These are phyloP conservation scores for Rhexocercosporidium sp. DNA, from an alignment of 2,329 filamentous ascomycete genomes.

Conservation along the genomic window DNA sequence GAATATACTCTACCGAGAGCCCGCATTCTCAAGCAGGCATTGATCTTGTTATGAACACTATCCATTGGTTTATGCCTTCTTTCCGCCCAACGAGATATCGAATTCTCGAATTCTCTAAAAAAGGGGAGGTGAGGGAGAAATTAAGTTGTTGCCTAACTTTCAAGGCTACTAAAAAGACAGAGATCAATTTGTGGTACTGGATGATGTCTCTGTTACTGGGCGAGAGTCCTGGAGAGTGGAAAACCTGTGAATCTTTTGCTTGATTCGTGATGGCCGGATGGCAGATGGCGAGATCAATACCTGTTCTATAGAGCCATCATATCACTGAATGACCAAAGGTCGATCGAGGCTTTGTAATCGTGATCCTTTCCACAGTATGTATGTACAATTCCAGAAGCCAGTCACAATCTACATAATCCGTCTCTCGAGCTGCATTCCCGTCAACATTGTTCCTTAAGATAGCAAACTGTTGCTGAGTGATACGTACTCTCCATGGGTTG, in stretches of 20 bases:
- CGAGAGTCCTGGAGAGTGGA: not conserved
- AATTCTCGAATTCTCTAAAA: too few relatives aligned
- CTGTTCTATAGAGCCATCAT: not conserved
- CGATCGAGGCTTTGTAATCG: not conserved
- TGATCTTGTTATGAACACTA: too few relatives aligned
- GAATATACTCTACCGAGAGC: too few relatives aligned
- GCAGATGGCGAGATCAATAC: not conserved
- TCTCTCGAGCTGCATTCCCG: slow-evolving; percentile 38
- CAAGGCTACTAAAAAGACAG: not conserved
- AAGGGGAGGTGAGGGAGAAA: too few relatives aligned
- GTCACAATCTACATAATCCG: slow-evolving; percentile 36
- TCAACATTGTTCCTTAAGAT: slow-evolving; percentile 12
- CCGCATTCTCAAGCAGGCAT: too few relatives aligned
- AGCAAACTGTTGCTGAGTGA: not conserved
- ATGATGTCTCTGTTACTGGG: not conserved
- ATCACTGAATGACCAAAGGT: not conserved
- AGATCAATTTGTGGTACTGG: not conserved
- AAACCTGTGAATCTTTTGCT: not conserved
- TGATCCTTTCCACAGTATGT: slow-evolving; percentile 10
- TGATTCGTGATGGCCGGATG: not conserved
- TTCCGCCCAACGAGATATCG: too few relatives aligned
- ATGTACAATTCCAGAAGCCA: slow-evolving; percentile 29
- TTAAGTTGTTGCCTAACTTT: not conserved
- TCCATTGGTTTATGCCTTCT: too few relatives aligned
- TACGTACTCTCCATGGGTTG: slow-evolving; percentile 49